Conservation (phyloP, 192 early-diverging fungal genomes). For the Cetraspora pellucida region DNA sequence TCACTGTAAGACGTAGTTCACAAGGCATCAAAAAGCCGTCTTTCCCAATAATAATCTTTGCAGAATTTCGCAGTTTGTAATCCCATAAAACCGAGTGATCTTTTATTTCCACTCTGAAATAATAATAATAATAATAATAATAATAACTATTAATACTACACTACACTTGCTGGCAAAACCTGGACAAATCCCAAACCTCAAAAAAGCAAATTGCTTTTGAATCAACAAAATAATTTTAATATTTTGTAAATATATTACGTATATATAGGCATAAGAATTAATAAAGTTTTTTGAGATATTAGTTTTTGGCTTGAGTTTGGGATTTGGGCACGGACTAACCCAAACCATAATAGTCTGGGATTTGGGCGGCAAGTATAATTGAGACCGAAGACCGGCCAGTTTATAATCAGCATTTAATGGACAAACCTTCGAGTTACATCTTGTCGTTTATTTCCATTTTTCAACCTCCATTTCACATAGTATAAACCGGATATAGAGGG, state of each 20-base stretch:
- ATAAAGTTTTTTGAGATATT: too few relatives aligned
- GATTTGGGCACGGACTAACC: too few relatives aligned
- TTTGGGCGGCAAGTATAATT: neutral
- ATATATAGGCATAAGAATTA: too few relatives aligned
- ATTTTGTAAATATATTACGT: too few relatives aligned
- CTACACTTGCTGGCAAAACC: too few relatives aligned
- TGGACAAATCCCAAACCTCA: too few relatives aligned
- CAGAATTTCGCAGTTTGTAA: constrained; percentile 50
- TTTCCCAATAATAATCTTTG: constrained; percentile 68
- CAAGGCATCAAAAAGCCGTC: constrained; percentile 76
- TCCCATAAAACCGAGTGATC: constrained; percentile 69
- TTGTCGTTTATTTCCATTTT: constrained; percentile 42
- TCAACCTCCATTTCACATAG: constrained; percentile 77
- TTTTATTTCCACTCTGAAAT: constrained; percentile 49
- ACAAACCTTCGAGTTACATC: constrained; percentile 45
- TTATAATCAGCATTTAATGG: neutral
- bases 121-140: constrained; percentile 5
- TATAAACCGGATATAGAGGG: constrained; percentile 81
- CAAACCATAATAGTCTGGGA: too few relatives aligned
- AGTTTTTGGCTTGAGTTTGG: too few relatives aligned
- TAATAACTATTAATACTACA: neutral
- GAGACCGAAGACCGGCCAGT: too few relatives aligned
- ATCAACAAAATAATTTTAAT: too few relatives aligned
- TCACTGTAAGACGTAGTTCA: constrained; percentile 71
- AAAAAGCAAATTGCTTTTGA: too few relatives aligned